Conservation (phyloP, 192 early-diverging fungal genomes). For the Podila epicladia region DNA sequence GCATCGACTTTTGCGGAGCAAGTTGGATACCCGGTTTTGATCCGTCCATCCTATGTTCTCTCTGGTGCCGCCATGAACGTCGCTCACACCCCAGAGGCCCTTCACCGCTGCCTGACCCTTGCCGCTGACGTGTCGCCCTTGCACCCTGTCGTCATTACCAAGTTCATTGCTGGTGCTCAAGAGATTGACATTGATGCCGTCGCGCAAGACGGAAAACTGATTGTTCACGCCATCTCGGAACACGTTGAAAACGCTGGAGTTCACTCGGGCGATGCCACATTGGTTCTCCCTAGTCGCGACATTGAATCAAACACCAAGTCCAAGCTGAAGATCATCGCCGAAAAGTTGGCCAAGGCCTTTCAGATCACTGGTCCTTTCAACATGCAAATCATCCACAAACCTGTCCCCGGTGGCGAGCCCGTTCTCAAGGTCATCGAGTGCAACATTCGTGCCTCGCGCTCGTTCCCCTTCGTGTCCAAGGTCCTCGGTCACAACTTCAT, state of each 20-base stretch:
- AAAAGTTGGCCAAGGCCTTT: conserved; percentile 90
- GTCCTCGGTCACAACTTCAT: conserved; percentile 93
- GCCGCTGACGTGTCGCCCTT: conserved; percentile 91
- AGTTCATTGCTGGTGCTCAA: conserved; percentile 93
- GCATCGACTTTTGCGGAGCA: conserved; percentile 85
- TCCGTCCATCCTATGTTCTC: conserved; percentile 96
- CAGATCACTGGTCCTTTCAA: conserved; percentile 99
- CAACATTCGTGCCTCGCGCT: conserved; percentile 96
- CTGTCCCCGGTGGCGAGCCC: conserved; percentile 47
- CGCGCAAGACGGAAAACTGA: conserved; percentile 81
- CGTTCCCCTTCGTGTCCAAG: conserved; percentile 98
- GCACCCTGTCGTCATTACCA: conserved; percentile 97
- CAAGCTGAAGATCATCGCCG: conserved; percentile 79
- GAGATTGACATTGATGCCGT: conserved; percentile 98
- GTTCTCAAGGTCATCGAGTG: conserved; percentile 97
- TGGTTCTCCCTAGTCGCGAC: conserved; percentile 83
- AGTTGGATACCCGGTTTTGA: conserved; percentile 93
- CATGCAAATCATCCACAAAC: conserved; percentile 91
- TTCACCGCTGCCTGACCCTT: conserved; percentile 77
- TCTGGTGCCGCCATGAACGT: conserved; percentile 99
- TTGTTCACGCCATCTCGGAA: conserved; percentile 93
- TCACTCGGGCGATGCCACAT: conserved; percentile 96
- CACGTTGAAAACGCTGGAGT: conserved; percentile 98
- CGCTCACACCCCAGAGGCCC: conserved; percentile 78
- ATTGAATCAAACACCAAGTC: conserved; percentile 61